Evolutionary conservation across 495 filamentous ascomycete genomes (phyloP).

Genomic region (Penicillium lagena): DNA sequence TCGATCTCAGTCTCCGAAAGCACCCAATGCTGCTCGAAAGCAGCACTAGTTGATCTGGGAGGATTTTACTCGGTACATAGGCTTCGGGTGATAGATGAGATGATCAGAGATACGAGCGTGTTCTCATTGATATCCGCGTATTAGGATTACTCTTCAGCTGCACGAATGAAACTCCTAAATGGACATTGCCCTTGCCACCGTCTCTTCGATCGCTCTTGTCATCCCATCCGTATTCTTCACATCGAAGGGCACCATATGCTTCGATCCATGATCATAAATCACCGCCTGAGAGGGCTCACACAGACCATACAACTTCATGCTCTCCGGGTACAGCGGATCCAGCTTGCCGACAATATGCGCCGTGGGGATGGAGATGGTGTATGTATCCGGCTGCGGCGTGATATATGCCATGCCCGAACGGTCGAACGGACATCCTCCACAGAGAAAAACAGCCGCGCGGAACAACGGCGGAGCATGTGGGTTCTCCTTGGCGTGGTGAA

Average conservation of each 20-base stretch:
- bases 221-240: conserved; percentile 27
- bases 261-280: conserved; percentile 33
- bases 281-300: conserved; percentile 29
- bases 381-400: conserved; percentile 8
- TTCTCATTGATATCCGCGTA: no score
- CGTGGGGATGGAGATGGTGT: conserved; percentile 29
- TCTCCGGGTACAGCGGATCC: conserved; percentile 22
- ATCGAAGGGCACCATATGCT: conserved; percentile 38
- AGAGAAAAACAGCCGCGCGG: conserved; percentile 37
- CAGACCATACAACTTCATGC: conserved; percentile 24
- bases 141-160: no score
- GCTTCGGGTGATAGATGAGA: no score
- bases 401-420: conserved; percentile 13
- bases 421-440: conserved; percentile 25
- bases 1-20: conserved; percentile 1
- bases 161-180: no score
- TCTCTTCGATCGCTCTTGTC: conserved; percentile 22
- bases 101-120: no score
- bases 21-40: neutral
- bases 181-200: conserved; percentile 17
- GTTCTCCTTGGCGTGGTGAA: conserved; percentile 25
- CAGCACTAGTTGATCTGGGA: neutral
- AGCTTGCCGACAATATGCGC: conserved; percentile 32
- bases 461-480: conserved; percentile 23
- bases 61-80: neutral